Evolutionary conservation across 148 eudicot genomes (phyloP), one percentile per base, ranked within the genome.

Genomic region (Rhododendron henanense): DNA sequence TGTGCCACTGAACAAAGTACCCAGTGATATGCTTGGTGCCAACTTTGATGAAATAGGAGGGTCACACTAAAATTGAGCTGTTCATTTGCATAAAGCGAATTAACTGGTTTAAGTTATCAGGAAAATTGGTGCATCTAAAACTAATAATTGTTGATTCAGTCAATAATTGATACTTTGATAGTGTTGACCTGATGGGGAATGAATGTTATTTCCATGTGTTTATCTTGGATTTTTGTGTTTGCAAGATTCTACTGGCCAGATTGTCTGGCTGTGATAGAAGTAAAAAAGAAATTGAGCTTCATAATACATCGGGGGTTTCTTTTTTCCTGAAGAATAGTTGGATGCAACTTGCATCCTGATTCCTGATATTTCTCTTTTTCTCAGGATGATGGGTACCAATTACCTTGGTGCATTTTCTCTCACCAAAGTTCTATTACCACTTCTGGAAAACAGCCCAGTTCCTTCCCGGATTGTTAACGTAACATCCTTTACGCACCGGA

Each of bases 321-420:
- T 2, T 2, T 23, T 16, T 41, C 39, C 23, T 63, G 76, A 65
- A 69, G 44, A 69, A 67, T 37, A 18, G 19, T 37, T 75, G 79
- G 31, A 16, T 33, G 48, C 73, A 55, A 81, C 33, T 82, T 75
- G 25, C 48, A 21, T 28, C 23, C 82, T 80, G 48, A 78, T 47
- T 19, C 65, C 65, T 59, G 65, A 71, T 65, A n/a, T 65, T 19
- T 28, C 19, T 47, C 44, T 57, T n/a, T 85, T 57, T 84, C 77
- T 35, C 88, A 95, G 99, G 92, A 94, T 97, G 98, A 90, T 95
- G 92, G 93, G 89, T 73, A 94, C 96, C 86, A 97, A 97, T 89
- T 97, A 95, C 75, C 86, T 97, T 82, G 98, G 98, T 78, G 93
- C 95, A 73, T 97, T 97, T 90, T 92, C 92, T 90, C 94, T 97